Evolutionary conservation across 805 yeast species (phyloP), one percentile per base, ranked within the genome.

Genomic region (Pichia insulana): DNA sequence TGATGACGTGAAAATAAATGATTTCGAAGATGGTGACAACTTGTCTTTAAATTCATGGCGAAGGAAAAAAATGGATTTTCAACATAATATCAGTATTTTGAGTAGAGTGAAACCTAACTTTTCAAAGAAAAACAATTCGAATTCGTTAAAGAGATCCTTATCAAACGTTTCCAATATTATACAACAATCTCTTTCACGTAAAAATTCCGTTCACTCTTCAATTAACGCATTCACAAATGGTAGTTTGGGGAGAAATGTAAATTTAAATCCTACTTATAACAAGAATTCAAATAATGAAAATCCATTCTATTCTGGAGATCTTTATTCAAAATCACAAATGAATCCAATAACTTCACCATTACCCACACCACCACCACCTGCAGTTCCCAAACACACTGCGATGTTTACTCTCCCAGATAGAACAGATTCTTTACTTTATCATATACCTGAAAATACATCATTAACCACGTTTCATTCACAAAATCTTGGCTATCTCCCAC

Each of bases 1-100:
- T 31, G 32, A 37, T 13, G 54, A 57, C 30, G 56, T 56, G 18
- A 42, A 51, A 41, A 50, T 59, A 19, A 61, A 61, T 35, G 48
- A 60, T 42, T 61, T 49, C 40, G 64, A 56, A 26, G 64, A 62
- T 42, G 61, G 55, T 27, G 80, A 72, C 39, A 70, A 62, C 22
- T 58, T 69, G 9, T 73, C 78, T 4, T 68, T 75, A 19, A 69
- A 68, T 45, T 71, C 76, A 18, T 74, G 79, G 79, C 66, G 68
- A 34, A 61, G 67, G 25, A 74, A 74, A 52, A 56, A 78, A 47
- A 69, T 69, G 41, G 68, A 68, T 43, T 73, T 62, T 47, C 77
- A 52, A 41, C 52, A 43, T 18, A 49, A 49, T 31, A 43, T 39
- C 22, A 37, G 19, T 30, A 10, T 31, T 15, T 41, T 36, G n/a